Conservation (phyloP, 2,329 filamentous ascomycete species). For the Fusarium sp. region DNA sequence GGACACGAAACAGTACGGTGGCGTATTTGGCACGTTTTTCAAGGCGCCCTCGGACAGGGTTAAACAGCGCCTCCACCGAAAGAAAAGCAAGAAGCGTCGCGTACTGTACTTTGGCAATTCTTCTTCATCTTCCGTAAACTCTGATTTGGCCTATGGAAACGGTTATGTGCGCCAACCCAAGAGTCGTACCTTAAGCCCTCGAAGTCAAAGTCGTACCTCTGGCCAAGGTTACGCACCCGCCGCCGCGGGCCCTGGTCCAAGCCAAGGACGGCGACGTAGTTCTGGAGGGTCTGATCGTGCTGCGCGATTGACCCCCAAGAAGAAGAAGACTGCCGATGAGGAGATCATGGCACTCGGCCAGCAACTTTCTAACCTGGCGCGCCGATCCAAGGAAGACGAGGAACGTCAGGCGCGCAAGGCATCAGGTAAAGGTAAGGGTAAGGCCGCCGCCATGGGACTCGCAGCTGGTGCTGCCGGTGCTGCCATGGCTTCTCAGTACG, state of each 20-base stretch:
- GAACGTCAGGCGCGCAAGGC: constrained; percentile 50
- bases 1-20: constrained; percentile 59
- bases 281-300: constrained; percentile 32
- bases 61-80: constrained; percentile 53
- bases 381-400: constrained; percentile 63
- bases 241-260: constrained; percentile 21
- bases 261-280: constrained; percentile 32
- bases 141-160: constrained; percentile 74
- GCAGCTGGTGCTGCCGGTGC: constrained; percentile 54
- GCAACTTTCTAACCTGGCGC: constrained; percentile 64
- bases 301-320: constrained; percentile 32
- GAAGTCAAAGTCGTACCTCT: constrained; percentile 39
- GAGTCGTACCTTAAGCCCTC: constrained; percentile 45
- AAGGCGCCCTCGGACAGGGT: constrained; percentile 64
- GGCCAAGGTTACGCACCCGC: constrained; percentile 24
- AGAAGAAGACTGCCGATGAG: constrained; percentile 62
- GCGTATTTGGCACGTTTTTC: constrained; percentile 72
- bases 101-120: constrained; percentile 70
- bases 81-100: constrained; percentile 60
- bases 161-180: constrained; percentile 63
- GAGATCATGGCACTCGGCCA: constrained; percentile 68
- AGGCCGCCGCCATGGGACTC: constrained; percentile 37
- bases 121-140: constrained; percentile 74
- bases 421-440: constrained; percentile 41
- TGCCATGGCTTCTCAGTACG: constrained; percentile 53